These are phyloP conservation scores for Adansonia digitata DNA, from an alignment of 345 rosid species.

Conservation along the genomic window DNA sequence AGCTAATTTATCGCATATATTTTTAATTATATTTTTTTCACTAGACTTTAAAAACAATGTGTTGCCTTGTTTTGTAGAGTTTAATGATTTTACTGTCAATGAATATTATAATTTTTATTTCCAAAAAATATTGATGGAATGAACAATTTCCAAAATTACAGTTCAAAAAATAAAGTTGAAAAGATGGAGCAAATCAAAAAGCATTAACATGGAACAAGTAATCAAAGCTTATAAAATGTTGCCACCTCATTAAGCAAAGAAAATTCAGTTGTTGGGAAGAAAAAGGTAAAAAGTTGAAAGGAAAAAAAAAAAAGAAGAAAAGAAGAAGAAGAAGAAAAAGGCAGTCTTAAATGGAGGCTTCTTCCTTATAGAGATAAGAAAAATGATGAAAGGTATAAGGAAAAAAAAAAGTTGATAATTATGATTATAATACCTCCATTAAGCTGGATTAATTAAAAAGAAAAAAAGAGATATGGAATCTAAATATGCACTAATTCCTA, in stretches of 20 bases:
- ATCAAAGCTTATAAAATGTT: background rate
- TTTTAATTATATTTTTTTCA: no score
- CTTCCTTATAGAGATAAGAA: slow-evolving; percentile 21
- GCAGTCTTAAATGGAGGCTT: slow-evolving; percentile 27
- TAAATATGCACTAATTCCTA: background rate
- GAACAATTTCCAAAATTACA: background rate
- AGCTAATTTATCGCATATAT: no score
- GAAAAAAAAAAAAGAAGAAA: background rate
- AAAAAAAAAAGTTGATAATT: slow-evolving; percentile 15
- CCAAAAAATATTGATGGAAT: no score
- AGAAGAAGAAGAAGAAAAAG: background rate
- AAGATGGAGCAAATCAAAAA: background rate
- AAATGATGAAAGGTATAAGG: background rate
- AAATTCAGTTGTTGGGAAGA: background rate
- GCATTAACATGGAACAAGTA: background rate
- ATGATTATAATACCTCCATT: slow-evolving; percentile 11
- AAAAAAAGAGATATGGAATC: background rate
- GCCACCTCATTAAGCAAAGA: background rate
- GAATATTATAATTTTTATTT: no score
- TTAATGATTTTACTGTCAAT: no score
- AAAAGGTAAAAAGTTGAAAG: background rate
- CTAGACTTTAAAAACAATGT: no score
- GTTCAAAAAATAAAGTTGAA: background rate
- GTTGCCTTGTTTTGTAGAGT: no score
- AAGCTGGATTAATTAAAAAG: slow-evolving; percentile 15